Base-by-base conservation (phyloP, 345 rosid species). In the Lepidium didymum region DNA sequence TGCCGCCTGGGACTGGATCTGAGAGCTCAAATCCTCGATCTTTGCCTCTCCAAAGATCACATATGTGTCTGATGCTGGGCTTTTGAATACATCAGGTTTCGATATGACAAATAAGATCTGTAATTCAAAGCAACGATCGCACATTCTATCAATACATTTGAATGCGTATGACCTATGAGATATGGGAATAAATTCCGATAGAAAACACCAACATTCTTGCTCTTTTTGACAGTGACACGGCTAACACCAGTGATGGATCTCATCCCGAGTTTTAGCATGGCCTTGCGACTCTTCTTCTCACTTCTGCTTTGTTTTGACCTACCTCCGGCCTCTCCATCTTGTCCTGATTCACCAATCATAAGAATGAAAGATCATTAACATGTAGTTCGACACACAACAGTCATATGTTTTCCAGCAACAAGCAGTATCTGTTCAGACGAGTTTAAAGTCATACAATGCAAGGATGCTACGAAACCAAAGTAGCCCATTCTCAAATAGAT, bases 181-280 rank as follows among this genome's bases (percentile, higher is more conserved):
- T 27, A 35, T 10, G 4, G 27, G 36, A 31, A 27, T 14, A 25
- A 64, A 7, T 2, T 23, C 27, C 10, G 8, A 16, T n/a, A 46
- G 62, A 43, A 70, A 56, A 51, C 12, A 65, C 89, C 8, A 11
- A 83, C 97, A 74, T 88, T 88, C 85, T 91, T 91, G 91, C 90
- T 89, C 73, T 84, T 88, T 64, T 91, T 91, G 69, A 91, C 82
- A 1, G 97, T 91, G 62, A 91, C 96, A 52, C 97, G 83, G 77
- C 93, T 88, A 41, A 91, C 96, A 75, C 97, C 97, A 15, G 86
- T 73, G 49, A 91, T 80, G 23, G 93, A 83, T 78, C 87, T 88
- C 97, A 88, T 88, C 34, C 97, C 97, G 16, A 91, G 93, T 78
- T 91, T 91, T 51, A 88, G 60, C 97, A 91, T 91, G 0, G 97